These are phyloP conservation scores for Athelia psychrophila DNA, from an alignment of 1,284 basidiomycete species.

Conservation along the genomic window DNA sequence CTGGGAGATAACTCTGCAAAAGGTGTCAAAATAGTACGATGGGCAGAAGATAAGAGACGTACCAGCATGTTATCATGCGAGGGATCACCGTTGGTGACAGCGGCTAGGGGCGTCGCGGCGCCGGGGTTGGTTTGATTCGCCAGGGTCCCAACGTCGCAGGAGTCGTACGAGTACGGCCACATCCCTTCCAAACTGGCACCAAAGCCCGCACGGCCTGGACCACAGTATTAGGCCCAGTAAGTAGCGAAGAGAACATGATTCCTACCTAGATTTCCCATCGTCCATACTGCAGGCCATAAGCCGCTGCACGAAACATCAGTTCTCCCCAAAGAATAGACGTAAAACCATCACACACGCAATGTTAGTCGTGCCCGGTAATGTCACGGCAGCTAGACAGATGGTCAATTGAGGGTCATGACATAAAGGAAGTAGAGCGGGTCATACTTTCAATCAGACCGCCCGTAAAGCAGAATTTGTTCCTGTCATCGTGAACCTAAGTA, in stretches of 20 bases:
- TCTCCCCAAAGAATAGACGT: neutral
- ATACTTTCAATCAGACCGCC: slow-evolving; percentile 67
- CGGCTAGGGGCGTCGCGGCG: slow-evolving; percentile 44
- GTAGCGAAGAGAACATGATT: slow-evolving; percentile 1
- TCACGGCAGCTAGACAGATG: slow-evolving; percentile 43
- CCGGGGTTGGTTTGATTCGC: slow-evolving; percentile 73
- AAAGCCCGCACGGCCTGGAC: slow-evolving; percentile 66
- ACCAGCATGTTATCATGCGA: slow-evolving; percentile 37
- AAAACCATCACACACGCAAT: slow-evolving; percentile 33
- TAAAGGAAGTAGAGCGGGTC: slow-evolving; percentile 34
- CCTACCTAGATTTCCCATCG: slow-evolving; percentile 75
- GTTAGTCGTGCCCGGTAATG: slow-evolving; percentile 58
- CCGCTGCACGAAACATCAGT: slow-evolving; percentile 31
- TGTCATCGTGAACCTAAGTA: neutral
- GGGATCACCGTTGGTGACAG: slow-evolving; percentile 41
- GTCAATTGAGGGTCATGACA: slow-evolving; percentile 5
- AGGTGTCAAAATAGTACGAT: slow-evolving; percentile 5
- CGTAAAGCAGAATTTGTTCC: slow-evolving; percentile 68
- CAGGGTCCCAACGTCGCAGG: slow-evolving; percentile 83
- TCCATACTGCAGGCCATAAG: slow-evolving; percentile 78
- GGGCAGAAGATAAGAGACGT: slow-evolving; percentile 4
- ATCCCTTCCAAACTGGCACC: slow-evolving; percentile 67
- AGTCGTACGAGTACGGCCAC: slow-evolving; percentile 72
- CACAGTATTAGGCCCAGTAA: slow-evolving; percentile 21
- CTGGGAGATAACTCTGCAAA: slow-evolving; percentile 54